Percentiles rank a stretch among this genome's conserved stretches.
Evolutionary conservation across 2,329 filamentous ascomycete species (phyloP).

Genomic region (Xylaria sp.): DNA sequence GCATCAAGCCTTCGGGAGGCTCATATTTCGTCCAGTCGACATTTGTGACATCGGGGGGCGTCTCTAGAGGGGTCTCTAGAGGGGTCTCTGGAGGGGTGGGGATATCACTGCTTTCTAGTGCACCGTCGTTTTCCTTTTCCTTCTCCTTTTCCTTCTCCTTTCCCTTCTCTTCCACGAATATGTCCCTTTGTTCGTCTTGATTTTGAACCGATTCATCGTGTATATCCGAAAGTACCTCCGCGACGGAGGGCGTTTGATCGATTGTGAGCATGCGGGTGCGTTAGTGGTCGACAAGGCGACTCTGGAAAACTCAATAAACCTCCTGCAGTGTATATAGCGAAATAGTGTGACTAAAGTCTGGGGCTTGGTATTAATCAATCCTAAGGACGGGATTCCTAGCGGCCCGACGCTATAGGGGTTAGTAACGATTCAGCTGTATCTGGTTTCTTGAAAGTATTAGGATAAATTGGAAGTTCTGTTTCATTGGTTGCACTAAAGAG

Average conservation of each 20-base stretch:
- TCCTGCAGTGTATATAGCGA: neutral
- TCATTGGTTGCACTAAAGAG: neutral
- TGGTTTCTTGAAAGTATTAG: neutral
- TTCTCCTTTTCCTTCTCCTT: slow-evolving; percentile 21
- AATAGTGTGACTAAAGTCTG: neutral
- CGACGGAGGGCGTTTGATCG: slow-evolving; percentile 20
- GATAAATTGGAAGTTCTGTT: neutral
- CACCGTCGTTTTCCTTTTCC: slow-evolving; percentile 26
- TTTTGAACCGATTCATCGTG: slow-evolving; percentile 9
- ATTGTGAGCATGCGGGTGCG: slow-evolving; percentile 14
- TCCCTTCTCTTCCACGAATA: neutral
- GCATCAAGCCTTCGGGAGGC: slow-evolving; percentile 50
- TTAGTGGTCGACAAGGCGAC: neutral
- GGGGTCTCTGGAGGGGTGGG: neutral
- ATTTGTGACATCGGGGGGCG: slow-evolving; percentile 31
- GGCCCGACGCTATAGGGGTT: neutral
- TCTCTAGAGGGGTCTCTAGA: neutral
- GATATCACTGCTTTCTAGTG: neutral
- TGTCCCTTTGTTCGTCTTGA: slow-evolving; percentile 9
- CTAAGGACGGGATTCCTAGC: neutral
- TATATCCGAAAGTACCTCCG: slow-evolving; percentile 22
- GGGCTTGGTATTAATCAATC: neutral
- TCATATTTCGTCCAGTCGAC: slow-evolving; percentile 55
- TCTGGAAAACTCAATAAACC: neutral
- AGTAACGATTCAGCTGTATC: neutral